Percentiles rank a stretch among this genome's conserved stretches.
phyloP scores from a whole-genome alignment of 2,329 filamentous ascomycete genomes.

The Colletotrichum somersetense region DNA sequence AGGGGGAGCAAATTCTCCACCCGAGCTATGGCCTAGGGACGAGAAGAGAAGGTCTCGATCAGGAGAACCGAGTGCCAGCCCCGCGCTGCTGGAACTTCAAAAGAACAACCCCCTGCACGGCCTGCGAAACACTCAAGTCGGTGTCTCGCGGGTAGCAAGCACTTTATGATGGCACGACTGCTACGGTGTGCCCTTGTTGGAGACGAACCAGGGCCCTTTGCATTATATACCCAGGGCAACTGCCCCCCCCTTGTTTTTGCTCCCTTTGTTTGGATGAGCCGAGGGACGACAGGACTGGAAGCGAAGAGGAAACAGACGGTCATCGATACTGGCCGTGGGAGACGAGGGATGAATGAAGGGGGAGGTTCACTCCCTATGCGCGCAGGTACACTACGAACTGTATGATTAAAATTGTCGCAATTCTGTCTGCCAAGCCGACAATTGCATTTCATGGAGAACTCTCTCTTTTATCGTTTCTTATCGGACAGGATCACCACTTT shows the following conservation, averaged over 20 bases:
- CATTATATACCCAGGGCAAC: slow-evolving; percentile 38
- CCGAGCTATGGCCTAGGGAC: not conserved
- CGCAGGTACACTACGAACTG: not conserved
- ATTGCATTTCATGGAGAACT: not conserved
- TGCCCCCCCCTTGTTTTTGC: slow-evolving; percentile 14
- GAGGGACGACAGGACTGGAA: not conserved
- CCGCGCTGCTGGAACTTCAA: not conserved
- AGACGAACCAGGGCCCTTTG: slow-evolving; percentile 22
- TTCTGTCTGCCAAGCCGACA: slow-evolving; percentile 11
- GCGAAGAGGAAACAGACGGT: slow-evolving; percentile 9
- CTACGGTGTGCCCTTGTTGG: slow-evolving; percentile 14
- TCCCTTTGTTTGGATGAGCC: slow-evolving; percentile 12
- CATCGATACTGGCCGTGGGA: not conserved
- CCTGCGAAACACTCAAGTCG: slow-evolving; percentile 20
- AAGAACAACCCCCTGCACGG: not conserved
- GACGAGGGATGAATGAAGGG: not conserved
- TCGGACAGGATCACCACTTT: not conserved
- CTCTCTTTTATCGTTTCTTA: not conserved
- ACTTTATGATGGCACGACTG: slow-evolving; percentile 24
- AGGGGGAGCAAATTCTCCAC: slow-evolving; percentile 3
- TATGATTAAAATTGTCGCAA: slow-evolving; percentile 16
- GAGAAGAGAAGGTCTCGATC: not conserved
- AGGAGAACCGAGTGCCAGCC: slow-evolving; percentile 8
- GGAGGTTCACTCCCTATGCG: not conserved
- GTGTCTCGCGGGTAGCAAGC: slow-evolving; percentile 17